Conservation (phyloP, 352 stramenopile species). For the Globisporangium takayamanum region DNA sequence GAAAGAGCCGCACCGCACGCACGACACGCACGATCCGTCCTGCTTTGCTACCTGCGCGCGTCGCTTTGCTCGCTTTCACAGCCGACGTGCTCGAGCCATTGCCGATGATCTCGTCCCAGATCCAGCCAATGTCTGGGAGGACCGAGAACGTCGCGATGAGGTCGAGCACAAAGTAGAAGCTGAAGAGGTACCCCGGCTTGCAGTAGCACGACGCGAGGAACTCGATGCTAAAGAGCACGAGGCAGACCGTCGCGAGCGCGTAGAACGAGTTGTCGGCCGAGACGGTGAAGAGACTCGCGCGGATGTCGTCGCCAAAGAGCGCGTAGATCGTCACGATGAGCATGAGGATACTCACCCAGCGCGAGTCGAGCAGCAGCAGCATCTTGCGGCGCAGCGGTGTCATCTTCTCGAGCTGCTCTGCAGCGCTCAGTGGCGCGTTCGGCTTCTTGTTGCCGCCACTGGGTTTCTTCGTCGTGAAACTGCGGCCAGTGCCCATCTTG, state of each 20-base stretch:
- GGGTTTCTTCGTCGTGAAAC: conserved; percentile 19
- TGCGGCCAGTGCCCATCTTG: conserved; percentile 29
- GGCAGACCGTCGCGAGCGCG: conserved; percentile 77
- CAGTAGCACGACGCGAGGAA: conserved; percentile 74
- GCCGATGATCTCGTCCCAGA: conserved; percentile 72
- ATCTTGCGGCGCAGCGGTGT: conserved; percentile 34
- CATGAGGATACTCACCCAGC: conserved; percentile 78
- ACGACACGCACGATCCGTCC: conserved; percentile 84
- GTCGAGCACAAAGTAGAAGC: conserved; percentile 91
- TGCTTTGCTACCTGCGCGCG: conserved; percentile 66
- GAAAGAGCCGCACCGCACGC: conserved; percentile 74
- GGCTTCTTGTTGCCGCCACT: conserved; percentile 6
- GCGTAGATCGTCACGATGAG: conserved; percentile 89
- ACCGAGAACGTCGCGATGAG: conserved; percentile 82
- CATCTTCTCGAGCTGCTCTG: conserved; percentile 34
- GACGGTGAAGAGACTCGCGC: conserved; percentile 67
- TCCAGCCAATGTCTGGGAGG: conserved; percentile 78
- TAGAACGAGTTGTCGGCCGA: conserved; percentile 80
- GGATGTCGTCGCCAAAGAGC: conserved; percentile 90
- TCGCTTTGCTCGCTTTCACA: conserved; percentile 66
- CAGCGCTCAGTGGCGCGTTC: conserved; percentile 13
- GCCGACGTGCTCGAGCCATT: conserved; percentile 33
- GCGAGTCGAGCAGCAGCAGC: conserved; percentile 60
- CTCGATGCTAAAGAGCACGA: conserved; percentile 87
- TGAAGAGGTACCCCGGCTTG: conserved; percentile 73